Conservation (phyloP, 345 rosid genomes). For the Brassica cretica region DNA sequence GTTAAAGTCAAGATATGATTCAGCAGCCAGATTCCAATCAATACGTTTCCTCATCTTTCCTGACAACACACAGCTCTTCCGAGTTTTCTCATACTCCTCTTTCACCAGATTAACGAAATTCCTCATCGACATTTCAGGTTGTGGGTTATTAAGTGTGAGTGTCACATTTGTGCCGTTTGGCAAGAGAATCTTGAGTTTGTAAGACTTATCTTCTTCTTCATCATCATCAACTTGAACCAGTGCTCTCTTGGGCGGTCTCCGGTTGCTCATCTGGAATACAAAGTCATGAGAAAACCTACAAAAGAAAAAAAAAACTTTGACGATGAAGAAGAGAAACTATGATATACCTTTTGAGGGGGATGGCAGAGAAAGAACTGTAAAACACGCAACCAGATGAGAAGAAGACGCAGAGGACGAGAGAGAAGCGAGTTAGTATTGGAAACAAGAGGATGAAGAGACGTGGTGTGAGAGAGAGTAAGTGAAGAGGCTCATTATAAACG, state of each 20-base stretch:
- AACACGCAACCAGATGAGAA: not conserved
- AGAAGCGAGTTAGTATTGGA: not conserved
- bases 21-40: constrained; percentile 37
- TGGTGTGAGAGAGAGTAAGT: not conserved
- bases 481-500: not conserved
- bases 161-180: constrained; percentile 53
- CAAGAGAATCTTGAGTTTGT: constrained; percentile 49
- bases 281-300: not conserved
- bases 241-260: constrained; percentile 17
- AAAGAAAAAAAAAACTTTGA: not conserved
- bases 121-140: constrained; percentile 26
- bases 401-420: not conserved
- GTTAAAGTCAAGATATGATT: constrained; percentile 34
- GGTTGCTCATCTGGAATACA: constrained; percentile 19
- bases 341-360: not conserved
- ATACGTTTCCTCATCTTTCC: constrained; percentile 22
- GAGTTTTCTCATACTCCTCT: constrained; percentile 29
- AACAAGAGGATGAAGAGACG: constrained; percentile 4
- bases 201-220: constrained; percentile 7
- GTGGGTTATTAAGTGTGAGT: constrained; percentile 31
- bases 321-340: not conserved
- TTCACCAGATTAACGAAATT: constrained; percentile 41
- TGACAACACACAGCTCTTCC: not conserved
- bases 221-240: constrained; percentile 2
- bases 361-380: not conserved